These are phyloP conservation scores for Trypanosoma rangeli DNA, from an alignment of 208 protist genomes.

Conservation along the genomic window DNA sequence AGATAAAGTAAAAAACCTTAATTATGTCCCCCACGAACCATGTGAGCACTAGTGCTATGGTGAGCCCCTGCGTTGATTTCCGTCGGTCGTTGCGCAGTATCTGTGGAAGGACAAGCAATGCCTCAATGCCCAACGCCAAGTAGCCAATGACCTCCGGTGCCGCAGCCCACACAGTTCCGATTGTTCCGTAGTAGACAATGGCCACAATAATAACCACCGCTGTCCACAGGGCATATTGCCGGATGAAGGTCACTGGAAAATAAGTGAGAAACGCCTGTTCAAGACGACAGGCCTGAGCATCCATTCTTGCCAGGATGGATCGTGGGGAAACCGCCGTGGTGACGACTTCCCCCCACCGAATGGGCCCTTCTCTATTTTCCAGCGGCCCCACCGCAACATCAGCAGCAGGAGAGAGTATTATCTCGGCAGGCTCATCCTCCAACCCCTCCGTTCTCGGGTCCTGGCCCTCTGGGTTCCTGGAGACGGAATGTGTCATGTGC, in stretches of 20 bases:
- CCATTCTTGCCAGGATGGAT: not conserved
- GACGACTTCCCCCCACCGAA: not conserved
- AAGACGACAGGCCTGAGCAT: conserved; percentile 1
- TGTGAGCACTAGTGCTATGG: conserved; percentile 55
- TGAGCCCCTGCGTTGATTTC: conserved; percentile 60
- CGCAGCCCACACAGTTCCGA: not conserved
- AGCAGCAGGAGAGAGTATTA: too few species aligned
- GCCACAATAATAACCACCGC: conserved; percentile 22
- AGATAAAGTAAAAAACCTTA: conserved; percentile 76
- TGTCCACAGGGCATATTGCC: conserved; percentile 21
- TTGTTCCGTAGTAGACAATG: conserved; percentile 36
- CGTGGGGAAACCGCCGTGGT: not conserved
- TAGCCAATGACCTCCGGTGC: conserved; percentile 58
- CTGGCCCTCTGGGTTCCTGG: not conserved
- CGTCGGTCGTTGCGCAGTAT: conserved; percentile 74
- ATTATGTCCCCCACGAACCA: conserved; percentile 71
- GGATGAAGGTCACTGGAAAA: conserved; percentile 34
- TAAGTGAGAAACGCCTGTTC: conserved; percentile 32
- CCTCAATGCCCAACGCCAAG: conserved; percentile 59
- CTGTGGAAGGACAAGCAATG: conserved; percentile 70
- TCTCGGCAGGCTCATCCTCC: too few species aligned
- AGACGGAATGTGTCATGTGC: not conserved
- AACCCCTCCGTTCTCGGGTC: too few species aligned
- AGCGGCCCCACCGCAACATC: too few species aligned
- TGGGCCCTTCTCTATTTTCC: not conserved